Percentiles rank a stretch among this genome's conserved stretches.
phyloP scores from a whole-genome alignment of 108 stramenopile species.

The Asterionellopsis glacialis region DNA sequence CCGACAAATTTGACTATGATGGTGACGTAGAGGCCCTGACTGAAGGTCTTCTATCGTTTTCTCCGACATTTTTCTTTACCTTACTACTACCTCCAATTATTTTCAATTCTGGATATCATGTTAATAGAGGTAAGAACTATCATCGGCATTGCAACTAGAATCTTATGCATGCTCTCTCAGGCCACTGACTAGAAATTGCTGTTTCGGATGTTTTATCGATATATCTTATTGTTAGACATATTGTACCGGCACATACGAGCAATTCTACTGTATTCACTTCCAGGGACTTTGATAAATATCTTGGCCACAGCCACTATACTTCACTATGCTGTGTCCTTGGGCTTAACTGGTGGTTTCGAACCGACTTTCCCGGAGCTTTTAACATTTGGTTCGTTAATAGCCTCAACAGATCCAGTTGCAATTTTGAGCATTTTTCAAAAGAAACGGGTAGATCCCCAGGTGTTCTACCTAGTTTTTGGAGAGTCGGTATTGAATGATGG shows the following conservation, averaged over 20 bases:
- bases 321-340: constrained; percentile 10
- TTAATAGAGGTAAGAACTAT: constrained; percentile 1
- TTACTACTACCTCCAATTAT: constrained; percentile 81
- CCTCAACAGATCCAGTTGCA: constrained; percentile 81
- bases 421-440: constrained; percentile 63
- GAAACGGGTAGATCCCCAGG: constrained; percentile 62
- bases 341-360: constrained; percentile 19
- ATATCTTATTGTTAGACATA: constrained; percentile 17
- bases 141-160: too few relatives aligned
- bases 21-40: constrained; percentile 9
- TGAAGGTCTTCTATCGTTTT: constrained; percentile 39
- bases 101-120: constrained; percentile 74
- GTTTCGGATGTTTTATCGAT: not conserved
- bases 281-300: constrained; percentile 63
- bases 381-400: constrained; percentile 73
- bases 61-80: constrained; percentile 66
- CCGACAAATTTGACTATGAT: constrained; percentile 1
- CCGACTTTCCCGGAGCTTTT: constrained; percentile 54
- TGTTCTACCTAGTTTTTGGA: constrained; percentile 85
- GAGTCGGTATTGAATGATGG: constrained; percentile 85
- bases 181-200: too few relatives aligned
- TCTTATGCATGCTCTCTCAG: too few relatives aligned
- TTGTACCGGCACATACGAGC: constrained; percentile 62
- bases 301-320: constrained; percentile 44
- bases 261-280: constrained; percentile 55